Percentiles rank a stretch among this genome's conserved stretches.
phyloP scores from a whole-genome alignment of 108 stramenopile genomes.

The Discostella stelligeroides region DNA sequence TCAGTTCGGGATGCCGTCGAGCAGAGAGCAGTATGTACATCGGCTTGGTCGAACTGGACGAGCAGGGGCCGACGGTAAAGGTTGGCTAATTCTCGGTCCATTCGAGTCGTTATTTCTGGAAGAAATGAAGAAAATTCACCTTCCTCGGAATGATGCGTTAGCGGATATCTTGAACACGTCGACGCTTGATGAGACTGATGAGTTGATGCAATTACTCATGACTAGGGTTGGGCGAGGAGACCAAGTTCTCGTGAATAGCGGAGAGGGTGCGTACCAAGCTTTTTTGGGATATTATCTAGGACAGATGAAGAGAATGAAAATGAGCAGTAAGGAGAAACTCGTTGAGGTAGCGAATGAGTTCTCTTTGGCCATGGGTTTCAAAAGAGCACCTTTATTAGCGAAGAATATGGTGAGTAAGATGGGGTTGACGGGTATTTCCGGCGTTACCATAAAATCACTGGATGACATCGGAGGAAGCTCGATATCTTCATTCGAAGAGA shows the following conservation, averaged over 20 bases:
- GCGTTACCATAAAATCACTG: slow-evolving; percentile 29
- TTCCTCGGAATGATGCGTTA: slow-evolving; percentile 26
- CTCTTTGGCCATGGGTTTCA: slow-evolving; percentile 36
- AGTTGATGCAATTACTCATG: slow-evolving; percentile 14
- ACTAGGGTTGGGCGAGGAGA: slow-evolving; percentile 23
- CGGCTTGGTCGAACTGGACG: slow-evolving; percentile 96
- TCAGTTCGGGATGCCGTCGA: slow-evolving; percentile 78
- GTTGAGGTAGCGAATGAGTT: slow-evolving; percentile 58
- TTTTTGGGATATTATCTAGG: slow-evolving; percentile 78
- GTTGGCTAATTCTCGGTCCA: slow-evolving; percentile 65
- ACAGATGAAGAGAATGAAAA: slow-evolving; percentile 43
- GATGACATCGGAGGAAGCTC: no score
- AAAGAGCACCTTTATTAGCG: slow-evolving; percentile 49
- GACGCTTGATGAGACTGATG: slow-evolving; percentile 14
- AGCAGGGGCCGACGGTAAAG: slow-evolving; percentile 77
- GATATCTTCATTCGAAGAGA: no score
- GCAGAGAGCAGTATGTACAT: slow-evolving; percentile 91
- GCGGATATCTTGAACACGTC: slow-evolving; percentile 11
- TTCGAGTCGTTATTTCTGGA: slow-evolving; percentile 48
- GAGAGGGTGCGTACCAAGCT: slow-evolving; percentile 50
- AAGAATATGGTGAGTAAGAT: slow-evolving; percentile 74
- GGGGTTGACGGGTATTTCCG: slow-evolving; percentile 59
- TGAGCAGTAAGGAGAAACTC: slow-evolving; percentile 41
- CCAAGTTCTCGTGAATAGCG: slow-evolving; percentile 20
- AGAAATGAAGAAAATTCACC: slow-evolving; percentile 35